Base-by-base conservation (phyloP, 2,329 filamentous ascomycete species). In the Blastomyces percursus region DNA sequence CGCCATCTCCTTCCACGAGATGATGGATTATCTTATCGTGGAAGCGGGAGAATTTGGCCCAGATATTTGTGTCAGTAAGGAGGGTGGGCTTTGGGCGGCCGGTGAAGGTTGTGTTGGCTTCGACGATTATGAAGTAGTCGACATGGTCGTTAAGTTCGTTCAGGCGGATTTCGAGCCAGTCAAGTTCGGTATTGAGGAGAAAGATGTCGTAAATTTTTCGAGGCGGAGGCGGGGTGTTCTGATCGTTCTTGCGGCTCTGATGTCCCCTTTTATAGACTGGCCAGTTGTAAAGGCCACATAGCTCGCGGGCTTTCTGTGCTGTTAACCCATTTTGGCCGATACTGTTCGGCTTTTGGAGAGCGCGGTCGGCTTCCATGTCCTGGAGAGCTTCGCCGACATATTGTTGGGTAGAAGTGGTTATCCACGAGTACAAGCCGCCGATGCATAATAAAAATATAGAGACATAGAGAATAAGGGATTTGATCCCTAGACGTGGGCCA, bases 61-160 rank as follows among this genome's bases (percentile, higher is more conserved):
- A 80, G 71, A 82, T 82, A 14, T 82, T 76, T 63, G 76, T 74
- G 63, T 86, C 76, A 44, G 77, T 70, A 14, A 86, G 75, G 55
- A 57, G 55, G 35, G 24, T 30, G 1, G 81, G 78, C 73, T 87
- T 87, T 9, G 77, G 72, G 0, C 73, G 74, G 44, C 80, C 80
- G 19, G 84, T 85, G 66, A 87, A 87, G 0, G 84, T 86, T 59
- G 75, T 79, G 21, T 75, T 71, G 0, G 81, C 80, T 73, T 88
- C 85, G 59, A 87, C 79, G 42, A 88, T 79, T 68, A 88, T 77
- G 67, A 86, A 88, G 72, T 86, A 86, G 73, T 88, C 85, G 64
- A 87, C 83, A 51, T 81, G 74, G 48, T 80, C 72, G 62, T 81
- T 81, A 19, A 85, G 78, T 2, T 82, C 82, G 67, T 84, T 78